phyloP scores from a whole-genome alignment of 208 protist species.

The Angomonas deanei region DNA sequence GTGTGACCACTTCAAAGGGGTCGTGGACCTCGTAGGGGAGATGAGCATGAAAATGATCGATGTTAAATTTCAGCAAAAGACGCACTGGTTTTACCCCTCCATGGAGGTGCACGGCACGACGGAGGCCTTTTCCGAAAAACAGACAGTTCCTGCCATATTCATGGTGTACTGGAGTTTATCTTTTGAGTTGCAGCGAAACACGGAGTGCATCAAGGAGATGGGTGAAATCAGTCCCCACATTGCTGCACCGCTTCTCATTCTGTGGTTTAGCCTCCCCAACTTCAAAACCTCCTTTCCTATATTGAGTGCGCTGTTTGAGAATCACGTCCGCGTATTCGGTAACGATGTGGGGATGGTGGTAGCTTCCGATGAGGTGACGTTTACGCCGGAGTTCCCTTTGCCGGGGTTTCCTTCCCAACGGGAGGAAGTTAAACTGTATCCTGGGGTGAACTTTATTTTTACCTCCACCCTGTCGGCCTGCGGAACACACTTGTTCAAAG shows the following conservation, averaged over 20 bases:
- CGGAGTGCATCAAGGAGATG: constrained; percentile 23
- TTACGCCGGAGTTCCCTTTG: constrained; percentile 50
- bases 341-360: constrained; percentile 42
- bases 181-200: constrained; percentile 49
- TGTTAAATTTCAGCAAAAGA: constrained; percentile 18
- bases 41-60: background rate
- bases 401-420: constrained; percentile 12
- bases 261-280: constrained; percentile 21
- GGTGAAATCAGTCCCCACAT: constrained; percentile 59
- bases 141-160: constrained; percentile 33
- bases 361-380: constrained; percentile 66
- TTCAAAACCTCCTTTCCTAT: constrained; percentile 45
- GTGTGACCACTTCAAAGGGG: constrained; percentile 8
- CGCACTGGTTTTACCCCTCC: constrained; percentile 72
- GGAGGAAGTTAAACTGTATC: constrained; percentile 12
- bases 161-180: constrained; percentile 75
- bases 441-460: constrained; percentile 79
- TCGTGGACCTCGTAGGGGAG: constrained; percentile 36
- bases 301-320: too few species aligned
- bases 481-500: too few species aligned
- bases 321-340: constrained; percentile 36
- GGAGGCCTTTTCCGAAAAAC: constrained; percentile 56
- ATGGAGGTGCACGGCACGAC: constrained; percentile 37
- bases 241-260: constrained; percentile 53
- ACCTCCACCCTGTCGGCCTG: constrained; percentile 28